phyloP scores from a whole-genome alignment of 2,329 filamentous ascomycete species.

The Hypoxylon sp. region DNA sequence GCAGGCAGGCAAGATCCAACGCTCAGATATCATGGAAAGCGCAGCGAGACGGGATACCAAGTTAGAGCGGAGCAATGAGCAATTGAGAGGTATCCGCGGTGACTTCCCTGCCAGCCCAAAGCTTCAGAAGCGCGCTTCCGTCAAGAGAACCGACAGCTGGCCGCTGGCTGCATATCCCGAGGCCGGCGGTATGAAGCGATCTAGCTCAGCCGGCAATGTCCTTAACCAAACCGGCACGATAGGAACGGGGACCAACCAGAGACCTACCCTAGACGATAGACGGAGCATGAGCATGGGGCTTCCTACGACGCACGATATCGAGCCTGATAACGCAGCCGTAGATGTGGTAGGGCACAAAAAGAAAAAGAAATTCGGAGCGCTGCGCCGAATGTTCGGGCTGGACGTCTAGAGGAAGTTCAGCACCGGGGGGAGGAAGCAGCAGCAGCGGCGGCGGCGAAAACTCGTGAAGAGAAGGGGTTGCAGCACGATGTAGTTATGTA shows the following conservation, averaged over 20 bases:
- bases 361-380: slow-evolving; percentile 67
- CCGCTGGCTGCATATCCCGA: slow-evolving; percentile 56
- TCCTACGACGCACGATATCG: slow-evolving; percentile 48
- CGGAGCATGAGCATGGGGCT: slow-evolving; percentile 48
- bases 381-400: slow-evolving; percentile 68
- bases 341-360: slow-evolving; percentile 36
- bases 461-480: slow-evolving; percentile 40
- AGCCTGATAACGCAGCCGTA: slow-evolving; percentile 23
- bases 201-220: slow-evolving; percentile 48
- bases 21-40: slow-evolving; percentile 65
- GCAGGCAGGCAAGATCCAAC: slow-evolving; percentile 63
- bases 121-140: slow-evolving; percentile 59
- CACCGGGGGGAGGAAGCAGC: slow-evolving; percentile 25
- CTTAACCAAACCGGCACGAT: slow-evolving; percentile 30
- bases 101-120: slow-evolving; percentile 54
- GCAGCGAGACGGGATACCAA: slow-evolving; percentile 71
- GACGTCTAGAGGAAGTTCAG: slow-evolving; percentile 58
- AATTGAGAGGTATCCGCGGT: slow-evolving; percentile 61
- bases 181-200: slow-evolving; percentile 41
- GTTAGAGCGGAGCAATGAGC: slow-evolving; percentile 68
- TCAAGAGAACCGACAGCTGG: slow-evolving; percentile 59
- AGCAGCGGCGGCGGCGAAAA: slow-evolving; percentile 39
- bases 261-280: slow-evolving; percentile 38
- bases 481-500: slow-evolving; percentile 30
- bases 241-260: slow-evolving; percentile 13